phyloP scores from a whole-genome alignment of 2,329 filamentous ascomycete species.

The Exophiala alcalophila region DNA sequence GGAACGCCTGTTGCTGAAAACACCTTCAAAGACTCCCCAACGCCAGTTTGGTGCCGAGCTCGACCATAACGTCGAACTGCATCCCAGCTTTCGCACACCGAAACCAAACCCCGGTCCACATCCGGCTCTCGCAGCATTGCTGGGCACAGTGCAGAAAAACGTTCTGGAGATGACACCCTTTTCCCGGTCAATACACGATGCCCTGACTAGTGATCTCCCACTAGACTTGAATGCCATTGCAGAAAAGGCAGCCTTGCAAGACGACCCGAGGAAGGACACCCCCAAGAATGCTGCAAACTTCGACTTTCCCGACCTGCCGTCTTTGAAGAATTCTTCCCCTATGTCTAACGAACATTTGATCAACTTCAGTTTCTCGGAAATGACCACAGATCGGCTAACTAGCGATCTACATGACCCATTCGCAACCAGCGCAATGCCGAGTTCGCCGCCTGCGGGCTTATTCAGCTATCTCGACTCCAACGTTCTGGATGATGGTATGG shows the following conservation, averaged over 20 bases:
- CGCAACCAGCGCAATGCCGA: conserved; percentile 46
- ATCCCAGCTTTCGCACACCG: conserved; percentile 26
- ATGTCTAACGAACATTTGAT: conserved; percentile 20
- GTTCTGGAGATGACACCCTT: conserved; percentile 31
- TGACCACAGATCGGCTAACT: conserved; percentile 30
- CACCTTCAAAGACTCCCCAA: conserved; percentile 30
- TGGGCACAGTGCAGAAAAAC: conserved; percentile 24
- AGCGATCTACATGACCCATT: conserved; percentile 42
- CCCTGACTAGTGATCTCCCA: conserved; percentile 21
- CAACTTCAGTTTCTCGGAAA: conserved; percentile 25
- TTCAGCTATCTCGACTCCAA: conserved; percentile 30
- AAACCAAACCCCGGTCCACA: conserved; percentile 20
- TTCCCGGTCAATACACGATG: conserved; percentile 28
- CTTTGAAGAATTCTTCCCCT: conserved; percentile 29
- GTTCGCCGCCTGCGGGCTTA: conserved; percentile 41
- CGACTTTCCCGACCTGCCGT: conserved; percentile 41
- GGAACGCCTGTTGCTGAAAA: conserved; percentile 30
- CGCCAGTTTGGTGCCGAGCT: conserved; percentile 26
- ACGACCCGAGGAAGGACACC: conserved; percentile 48
- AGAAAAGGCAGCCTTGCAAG: conserved; percentile 8
- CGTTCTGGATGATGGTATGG: conserved; percentile 12
- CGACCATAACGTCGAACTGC: conserved; percentile 35
- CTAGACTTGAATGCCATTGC: conserved; percentile 6
- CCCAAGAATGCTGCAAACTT: conserved; percentile 34
- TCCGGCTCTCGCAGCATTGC: conserved; percentile 20